Conservation (phyloP, 2,329 filamentous ascomycete species). For the Rutstroemia sp. region DNA sequence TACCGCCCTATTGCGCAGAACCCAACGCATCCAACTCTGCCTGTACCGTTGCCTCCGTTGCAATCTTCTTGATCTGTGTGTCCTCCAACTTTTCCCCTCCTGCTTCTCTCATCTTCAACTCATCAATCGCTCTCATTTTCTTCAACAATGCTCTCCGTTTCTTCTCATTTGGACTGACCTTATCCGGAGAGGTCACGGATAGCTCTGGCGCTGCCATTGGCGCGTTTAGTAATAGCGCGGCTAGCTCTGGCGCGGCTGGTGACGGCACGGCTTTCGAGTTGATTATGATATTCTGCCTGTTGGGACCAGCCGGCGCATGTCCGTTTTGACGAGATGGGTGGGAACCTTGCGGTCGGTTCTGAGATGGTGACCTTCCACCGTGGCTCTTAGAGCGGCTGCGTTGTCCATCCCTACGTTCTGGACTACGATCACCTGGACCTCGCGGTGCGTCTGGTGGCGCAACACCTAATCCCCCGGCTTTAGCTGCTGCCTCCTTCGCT, state of each 20-base stretch:
- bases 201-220: slow-evolving; percentile 34
- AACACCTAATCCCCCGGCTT: slow-evolving; percentile 37
- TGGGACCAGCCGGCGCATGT: not conserved
- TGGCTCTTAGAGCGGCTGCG: slow-evolving; percentile 43
- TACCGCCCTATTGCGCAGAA: too few species aligned
- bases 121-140: slow-evolving; percentile 96
- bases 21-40: slow-evolving; percentile 63
- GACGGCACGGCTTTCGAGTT: slow-evolving; percentile 12
- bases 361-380: slow-evolving; percentile 37
- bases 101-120: slow-evolving; percentile 93
- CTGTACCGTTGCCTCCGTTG: slow-evolving; percentile 75
- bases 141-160: slow-evolving; percentile 90
- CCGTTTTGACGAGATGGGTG: slow-evolving; percentile 23
- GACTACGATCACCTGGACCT: slow-evolving; percentile 23
- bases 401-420: slow-evolving; percentile 45
- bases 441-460: slow-evolving; percentile 17
- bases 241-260: slow-evolving; percentile 17
- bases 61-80: slow-evolving; percentile 97
- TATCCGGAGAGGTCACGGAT: slow-evolving; percentile 46
- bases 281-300: slow-evolving; percentile 30
- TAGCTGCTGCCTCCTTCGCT: slow-evolving; percentile 68
- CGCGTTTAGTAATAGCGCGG: slow-evolving; percentile 18
- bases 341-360: slow-evolving; percentile 37
- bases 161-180: slow-evolving; percentile 72
- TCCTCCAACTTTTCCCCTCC: slow-evolving; percentile 95